Percentiles rank a stretch among this genome's conserved stretches.
phyloP scores from a whole-genome alignment of 805 yeast genomes.

The Myxozyma vanderwaltii region DNA sequence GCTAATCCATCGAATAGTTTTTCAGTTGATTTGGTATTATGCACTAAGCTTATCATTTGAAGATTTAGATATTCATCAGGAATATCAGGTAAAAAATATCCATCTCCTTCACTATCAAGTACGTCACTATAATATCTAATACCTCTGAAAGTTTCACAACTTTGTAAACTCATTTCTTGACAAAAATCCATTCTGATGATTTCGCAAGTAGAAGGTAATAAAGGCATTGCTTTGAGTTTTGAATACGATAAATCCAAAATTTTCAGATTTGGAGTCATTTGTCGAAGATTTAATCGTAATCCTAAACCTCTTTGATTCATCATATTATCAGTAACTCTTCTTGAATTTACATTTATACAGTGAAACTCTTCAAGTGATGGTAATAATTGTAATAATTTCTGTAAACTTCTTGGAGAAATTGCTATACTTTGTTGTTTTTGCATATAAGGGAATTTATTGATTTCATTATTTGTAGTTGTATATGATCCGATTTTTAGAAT shows the following conservation, averaged over 20 bases:
- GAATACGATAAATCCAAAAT: conserved; percentile 11
- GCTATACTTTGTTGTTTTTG: background rate
- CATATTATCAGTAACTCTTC: conserved; percentile 13
- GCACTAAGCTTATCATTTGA: conserved; percentile 5
- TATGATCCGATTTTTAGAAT: background rate
- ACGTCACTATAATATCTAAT: conserved; percentile 21
- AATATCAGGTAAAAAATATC: conserved; percentile 14
- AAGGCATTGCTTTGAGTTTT: conserved; percentile 16
- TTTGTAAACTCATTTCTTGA: conserved; percentile 7
- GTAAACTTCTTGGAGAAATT: conserved; percentile 12
- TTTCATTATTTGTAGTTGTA: background rate
- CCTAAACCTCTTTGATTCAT: conserved; percentile 13
- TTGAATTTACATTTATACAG: conserved; percentile 9
- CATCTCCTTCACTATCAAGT: conserved; percentile 24
- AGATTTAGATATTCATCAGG: conserved; percentile 10
- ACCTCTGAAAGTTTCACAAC: conserved; percentile 12
- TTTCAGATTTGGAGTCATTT: conserved; percentile 10
- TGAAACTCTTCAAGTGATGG: conserved; percentile 18
- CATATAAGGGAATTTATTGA: conserved; percentile 14
- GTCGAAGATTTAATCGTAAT: conserved; percentile 16
- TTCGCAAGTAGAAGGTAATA: conserved; percentile 12
- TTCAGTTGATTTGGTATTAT: background rate
- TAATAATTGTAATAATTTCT: conserved; percentile 4
- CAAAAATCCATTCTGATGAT: conserved; percentile 12
- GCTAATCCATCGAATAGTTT: conserved; percentile 20